Evolutionary conservation across 139 green algal genomes (phyloP), one percentile per base, ranked within the genome.

Genomic region (Ettlia oleoabundans): DNA sequence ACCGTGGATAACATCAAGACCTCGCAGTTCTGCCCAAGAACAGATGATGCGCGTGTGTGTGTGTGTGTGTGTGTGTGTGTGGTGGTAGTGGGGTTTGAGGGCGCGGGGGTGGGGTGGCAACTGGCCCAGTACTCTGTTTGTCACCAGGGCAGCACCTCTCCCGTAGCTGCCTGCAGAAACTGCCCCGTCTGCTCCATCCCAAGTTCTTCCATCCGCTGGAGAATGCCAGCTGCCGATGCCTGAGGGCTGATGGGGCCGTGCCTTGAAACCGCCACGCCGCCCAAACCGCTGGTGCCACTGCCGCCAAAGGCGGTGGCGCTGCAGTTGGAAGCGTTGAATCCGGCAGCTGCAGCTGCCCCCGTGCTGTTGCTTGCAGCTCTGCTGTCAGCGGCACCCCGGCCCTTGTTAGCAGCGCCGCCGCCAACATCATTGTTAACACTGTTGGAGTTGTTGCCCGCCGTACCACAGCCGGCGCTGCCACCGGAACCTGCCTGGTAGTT

Each of bases 121-220:
- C n/a, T n/a, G n/a, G n/a, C n/a, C n/a, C n/a, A n/a, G n/a, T n/a
- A n/a, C n/a, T 26, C 24, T n/a, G 61, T 26, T 9, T 10, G 66
- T 78, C 61, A 81, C 75, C 75, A 81, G 1, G 75, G 75, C 18
- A 81, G 58, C 75, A 24, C 40, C n/a, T 72, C 58, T 3, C 61
- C 75, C 0, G 32, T 68, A 1, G 58, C 38, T 30, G 58, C 58
- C 40, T 72, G 75, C 58, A 71, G 28, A 63, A 81, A 81, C 4
- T 33, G n/a, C 10, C 58, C 75, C 2, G 38, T 71, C 33, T 62
- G 35, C 3, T 35, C 75, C 2, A 61, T 38, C 15, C 28, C 22
- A 38, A 72, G 58, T 58, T 81, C 75, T 15, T 81, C 75, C n/a
- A 81, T 21, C 15, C 75, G 41, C 40, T 69, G 58, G 58, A 81